Conservation (phyloP, 2,329 filamentous ascomycete genomes). For the Cryphonectria nitschkei region DNA sequence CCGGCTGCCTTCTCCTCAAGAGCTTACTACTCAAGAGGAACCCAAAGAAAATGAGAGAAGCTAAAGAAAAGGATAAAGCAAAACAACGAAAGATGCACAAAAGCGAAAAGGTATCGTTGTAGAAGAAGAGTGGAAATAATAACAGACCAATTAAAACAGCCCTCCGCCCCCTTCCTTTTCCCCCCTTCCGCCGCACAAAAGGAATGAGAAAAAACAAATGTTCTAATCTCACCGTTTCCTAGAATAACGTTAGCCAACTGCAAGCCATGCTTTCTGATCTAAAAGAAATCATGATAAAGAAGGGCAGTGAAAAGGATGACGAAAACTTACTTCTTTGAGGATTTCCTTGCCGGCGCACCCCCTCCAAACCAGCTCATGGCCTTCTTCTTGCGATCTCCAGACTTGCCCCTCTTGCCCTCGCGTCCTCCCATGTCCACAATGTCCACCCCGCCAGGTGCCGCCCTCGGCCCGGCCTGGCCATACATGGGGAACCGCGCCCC, state of each 20-base stretch:
- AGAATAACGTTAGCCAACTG: not conserved
- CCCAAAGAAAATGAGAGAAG: not conserved
- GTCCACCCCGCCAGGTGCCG: slow-evolving; percentile 20
- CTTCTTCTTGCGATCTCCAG: slow-evolving; percentile 20
- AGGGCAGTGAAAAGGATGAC: not conserved
- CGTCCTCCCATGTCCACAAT: slow-evolving; percentile 36
- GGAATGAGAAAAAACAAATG: not conserved
- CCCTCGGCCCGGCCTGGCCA: not conserved
- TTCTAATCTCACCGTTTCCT: not conserved
- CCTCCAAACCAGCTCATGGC: slow-evolving; percentile 24
- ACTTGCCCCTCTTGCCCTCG: slow-evolving; percentile 37
- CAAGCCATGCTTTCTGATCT: not conserved
- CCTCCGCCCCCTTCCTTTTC: not conserved
- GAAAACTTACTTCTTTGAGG: slow-evolving; percentile 38
- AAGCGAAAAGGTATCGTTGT: slow-evolving; percentile 22
- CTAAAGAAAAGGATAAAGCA: not conserved
- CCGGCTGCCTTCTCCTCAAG: not conserved
- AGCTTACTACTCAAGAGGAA: not conserved
- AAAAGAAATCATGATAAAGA: too few relatives aligned
- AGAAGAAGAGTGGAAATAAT: not conserved
- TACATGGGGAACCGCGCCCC: not conserved
- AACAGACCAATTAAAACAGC: not conserved
- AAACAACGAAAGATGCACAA: not conserved
- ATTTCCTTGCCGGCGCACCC: slow-evolving; percentile 35
- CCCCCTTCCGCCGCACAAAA: not conserved